These are phyloP conservation scores for Myrica gale DNA, from an alignment of 306 rosid genomes.

Conservation along the genomic window DNA sequence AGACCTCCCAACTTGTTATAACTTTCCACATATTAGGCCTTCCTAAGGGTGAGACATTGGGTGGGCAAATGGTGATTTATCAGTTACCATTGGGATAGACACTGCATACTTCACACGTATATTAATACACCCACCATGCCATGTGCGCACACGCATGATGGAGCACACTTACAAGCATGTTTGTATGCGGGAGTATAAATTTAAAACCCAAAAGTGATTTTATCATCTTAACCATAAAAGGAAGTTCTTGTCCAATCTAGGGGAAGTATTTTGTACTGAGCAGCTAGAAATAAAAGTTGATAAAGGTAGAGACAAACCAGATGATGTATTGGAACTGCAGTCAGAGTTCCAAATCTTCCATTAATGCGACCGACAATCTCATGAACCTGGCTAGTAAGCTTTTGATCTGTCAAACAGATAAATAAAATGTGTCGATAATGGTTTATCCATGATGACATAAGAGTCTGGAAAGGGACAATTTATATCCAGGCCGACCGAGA, in stretches of 20 bases:
- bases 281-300: constrained; percentile 16
- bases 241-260: background rate
- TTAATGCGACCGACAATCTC: constrained; percentile 98
- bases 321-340: constrained; percentile 94
- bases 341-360: constrained; percentile 96
- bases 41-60: background rate
- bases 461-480: background rate
- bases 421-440: background rate
- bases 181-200: background rate
- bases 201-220: background rate
- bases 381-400: constrained; percentile 97
- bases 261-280: background rate
- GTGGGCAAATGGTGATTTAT: background rate
- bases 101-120: background rate
- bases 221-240: background rate
- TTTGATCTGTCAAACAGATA: constrained; percentile 68
- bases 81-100: background rate
- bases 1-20: background rate
- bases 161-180: background rate
- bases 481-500: background rate
- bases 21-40: background rate
- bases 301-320: constrained; percentile 56
- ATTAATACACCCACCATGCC: background rate
- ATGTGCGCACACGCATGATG: background rate
- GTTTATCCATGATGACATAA: constrained; percentile 6